Evolutionary conservation across 371 early-diverging fungal species (phyloP).

Genomic region (Rhizomucor miehei): DNA sequence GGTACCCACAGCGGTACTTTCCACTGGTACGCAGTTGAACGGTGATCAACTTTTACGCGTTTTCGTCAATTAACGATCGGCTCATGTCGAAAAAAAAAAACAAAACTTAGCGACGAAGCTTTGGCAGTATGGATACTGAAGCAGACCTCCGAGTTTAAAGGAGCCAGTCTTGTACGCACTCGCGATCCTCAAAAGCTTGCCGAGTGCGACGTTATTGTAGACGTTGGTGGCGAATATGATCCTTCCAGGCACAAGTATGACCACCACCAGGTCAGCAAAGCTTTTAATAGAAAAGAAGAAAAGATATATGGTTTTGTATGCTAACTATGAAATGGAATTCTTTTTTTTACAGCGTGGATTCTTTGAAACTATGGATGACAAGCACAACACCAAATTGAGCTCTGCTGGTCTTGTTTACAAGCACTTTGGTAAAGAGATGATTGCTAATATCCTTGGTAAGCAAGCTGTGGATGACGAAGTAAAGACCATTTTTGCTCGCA

Average conservation of each 20-base stretch:
- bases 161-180: constrained; percentile 78
- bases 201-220: constrained; percentile 91
- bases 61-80: background rate
- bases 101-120: constrained; percentile 83
- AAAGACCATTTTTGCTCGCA: constrained; percentile 71
- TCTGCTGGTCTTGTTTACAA: constrained; percentile 92
- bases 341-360: constrained; percentile 89
- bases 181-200: constrained; percentile 82
- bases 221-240: constrained; percentile 97
- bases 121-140: constrained; percentile 90
- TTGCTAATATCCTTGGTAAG: constrained; percentile 58
- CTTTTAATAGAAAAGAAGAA: background rate
- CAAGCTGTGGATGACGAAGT: constrained; percentile 51
- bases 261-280: constrained; percentile 82
- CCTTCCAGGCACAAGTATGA: constrained; percentile 82
- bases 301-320: no score
- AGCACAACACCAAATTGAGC: constrained; percentile 85
- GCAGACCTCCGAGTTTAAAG: constrained; percentile 65
- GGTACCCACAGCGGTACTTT: constrained; percentile 90
- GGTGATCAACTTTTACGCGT: no score
- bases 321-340: no score
- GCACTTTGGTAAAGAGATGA: constrained; percentile 87
- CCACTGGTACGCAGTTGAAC: constrained; percentile 69
- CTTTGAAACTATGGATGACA: constrained; percentile 78
- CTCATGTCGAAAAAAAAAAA: background rate